Percentiles rank a stretch among this genome's conserved stretches.
phyloP scores from a whole-genome alignment of 768 basidiomycete species.

The Tremella mesenterica region DNA sequence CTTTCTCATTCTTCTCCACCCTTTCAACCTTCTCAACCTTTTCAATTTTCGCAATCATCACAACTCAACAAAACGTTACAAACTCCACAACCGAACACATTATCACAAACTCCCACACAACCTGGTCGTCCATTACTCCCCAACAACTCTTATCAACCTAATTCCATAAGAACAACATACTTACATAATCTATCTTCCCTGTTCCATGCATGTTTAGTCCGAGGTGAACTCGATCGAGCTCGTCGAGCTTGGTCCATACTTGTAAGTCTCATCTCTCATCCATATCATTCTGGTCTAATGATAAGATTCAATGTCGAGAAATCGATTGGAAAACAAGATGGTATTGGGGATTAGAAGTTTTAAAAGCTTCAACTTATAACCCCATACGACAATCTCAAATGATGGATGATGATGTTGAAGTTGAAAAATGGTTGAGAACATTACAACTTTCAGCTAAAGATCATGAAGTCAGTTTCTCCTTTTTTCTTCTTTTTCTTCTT shows the following conservation, averaged over 20 bases:
- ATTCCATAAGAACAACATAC: conserved; percentile 29
- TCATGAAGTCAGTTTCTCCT: conserved; percentile 28
- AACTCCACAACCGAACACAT: too few relatives aligned
- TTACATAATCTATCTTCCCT: conserved; percentile 40
- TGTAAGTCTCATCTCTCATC: conserved; percentile 16
- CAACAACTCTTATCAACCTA: conserved; percentile 4
- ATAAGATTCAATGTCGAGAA: conserved; percentile 42
- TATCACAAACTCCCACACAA: too few relatives aligned
- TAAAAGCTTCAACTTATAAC: conserved; percentile 4
- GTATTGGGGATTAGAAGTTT: conserved; percentile 39
- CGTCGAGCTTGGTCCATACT: conserved; percentile 40
- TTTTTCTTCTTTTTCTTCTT: too few relatives aligned
- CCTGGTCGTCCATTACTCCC: conserved; percentile 9
- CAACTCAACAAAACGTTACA: background rate
- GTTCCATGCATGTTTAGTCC: conserved; percentile 33
- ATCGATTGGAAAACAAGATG: conserved; percentile 41
- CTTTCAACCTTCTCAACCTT: background rate
- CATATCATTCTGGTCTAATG: background rate
- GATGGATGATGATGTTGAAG: too few relatives aligned
- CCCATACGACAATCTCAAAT: background rate
- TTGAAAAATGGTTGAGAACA: conserved; percentile 30
- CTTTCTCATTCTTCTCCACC: too few relatives aligned
- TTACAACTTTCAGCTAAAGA: conserved; percentile 29
- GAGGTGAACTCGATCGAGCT: conserved; percentile 28
- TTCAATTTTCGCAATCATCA: too few relatives aligned